These are phyloP conservation scores for Croton setiger DNA, from an alignment of 441 rosid genomes.

Conservation along the genomic window DNA sequence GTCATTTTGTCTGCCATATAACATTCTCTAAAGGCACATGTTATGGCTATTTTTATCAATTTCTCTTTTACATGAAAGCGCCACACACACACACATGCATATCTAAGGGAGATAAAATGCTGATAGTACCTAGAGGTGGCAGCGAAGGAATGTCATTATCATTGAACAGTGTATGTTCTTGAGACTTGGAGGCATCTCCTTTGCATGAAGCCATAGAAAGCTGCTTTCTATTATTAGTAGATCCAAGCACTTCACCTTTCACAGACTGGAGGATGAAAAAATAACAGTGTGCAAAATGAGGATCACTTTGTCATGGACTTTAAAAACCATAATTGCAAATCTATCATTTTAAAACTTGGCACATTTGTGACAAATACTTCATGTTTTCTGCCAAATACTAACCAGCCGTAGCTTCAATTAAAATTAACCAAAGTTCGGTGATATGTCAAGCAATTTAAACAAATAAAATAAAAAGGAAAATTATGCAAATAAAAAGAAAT, in stretches of 20 bases:
- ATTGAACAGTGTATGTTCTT: constrained; percentile 21
- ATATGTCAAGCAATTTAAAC: not conserved
- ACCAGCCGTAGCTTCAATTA: not conserved
- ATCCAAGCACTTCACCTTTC: constrained; percentile 17
- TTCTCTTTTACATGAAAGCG: not conserved
- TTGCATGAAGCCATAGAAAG: constrained; percentile 18
- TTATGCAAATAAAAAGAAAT: not conserved
- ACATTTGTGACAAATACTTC: too few relatives aligned
- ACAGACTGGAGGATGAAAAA: constrained; percentile 29
- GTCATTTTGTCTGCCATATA: not conserved
- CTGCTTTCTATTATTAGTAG: constrained; percentile 24
- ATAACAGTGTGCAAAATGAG: not conserved
- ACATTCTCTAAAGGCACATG: not conserved
- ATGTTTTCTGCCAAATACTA: too few relatives aligned
- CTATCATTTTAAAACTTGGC: not conserved
- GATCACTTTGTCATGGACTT: constrained; percentile 2
- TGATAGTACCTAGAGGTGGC: constrained; percentile 57
- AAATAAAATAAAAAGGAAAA: constrained; percentile 1
- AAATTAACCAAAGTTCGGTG: not conserved
- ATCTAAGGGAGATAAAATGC: not conserved
- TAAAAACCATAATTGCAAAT: not conserved
- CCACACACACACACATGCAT: not conserved
- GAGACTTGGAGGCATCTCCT: constrained; percentile 29
- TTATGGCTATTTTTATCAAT: not conserved
- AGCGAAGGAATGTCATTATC: constrained; percentile 54